Evolutionary conservation across 1,284 basidiomycete species (phyloP).

Genomic region (Ustilago nuda): DNA sequence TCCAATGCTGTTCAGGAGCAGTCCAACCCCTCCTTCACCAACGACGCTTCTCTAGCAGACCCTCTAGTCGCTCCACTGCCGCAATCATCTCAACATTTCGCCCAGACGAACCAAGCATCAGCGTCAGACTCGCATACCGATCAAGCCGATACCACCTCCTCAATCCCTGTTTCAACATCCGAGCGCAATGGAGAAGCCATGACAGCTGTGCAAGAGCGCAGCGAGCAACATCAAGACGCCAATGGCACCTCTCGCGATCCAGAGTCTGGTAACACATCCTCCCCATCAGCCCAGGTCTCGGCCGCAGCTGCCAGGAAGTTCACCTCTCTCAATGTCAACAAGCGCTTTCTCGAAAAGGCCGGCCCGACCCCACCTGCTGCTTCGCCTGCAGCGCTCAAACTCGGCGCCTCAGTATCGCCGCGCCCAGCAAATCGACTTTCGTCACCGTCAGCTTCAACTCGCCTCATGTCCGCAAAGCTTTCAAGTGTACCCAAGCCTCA

Average conservation of each 20-base stretch:
- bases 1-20: slow-evolving; percentile 11
- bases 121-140: neutral
- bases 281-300: slow-evolving; percentile 22
- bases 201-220: slow-evolving; percentile 28
- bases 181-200: slow-evolving; percentile 45
- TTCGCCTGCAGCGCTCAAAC: slow-evolving; percentile 34
- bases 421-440: slow-evolving; percentile 43
- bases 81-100: neutral
- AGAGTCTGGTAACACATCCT: slow-evolving; percentile 7
- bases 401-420: slow-evolving; percentile 37
- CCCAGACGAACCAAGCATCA: neutral
- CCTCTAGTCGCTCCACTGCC: neutral
- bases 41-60: neutral
- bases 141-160: slow-evolving; percentile 3
- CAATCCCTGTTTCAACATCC: slow-evolving; percentile 24
- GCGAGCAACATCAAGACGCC: slow-evolving; percentile 6
- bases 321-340: slow-evolving; percentile 66
- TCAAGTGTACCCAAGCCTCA: slow-evolving; percentile 53
- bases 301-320: slow-evolving; percentile 57
- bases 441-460: slow-evolving; percentile 37
- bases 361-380: slow-evolving; percentile 34
- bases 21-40: neutral
- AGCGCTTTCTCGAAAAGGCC: slow-evolving; percentile 66
- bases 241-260: slow-evolving; percentile 1
- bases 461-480: slow-evolving; percentile 51